Base-by-base conservation (phyloP, 192 early-diverging fungal species). In the Mycoemilia scoparia region DNA sequence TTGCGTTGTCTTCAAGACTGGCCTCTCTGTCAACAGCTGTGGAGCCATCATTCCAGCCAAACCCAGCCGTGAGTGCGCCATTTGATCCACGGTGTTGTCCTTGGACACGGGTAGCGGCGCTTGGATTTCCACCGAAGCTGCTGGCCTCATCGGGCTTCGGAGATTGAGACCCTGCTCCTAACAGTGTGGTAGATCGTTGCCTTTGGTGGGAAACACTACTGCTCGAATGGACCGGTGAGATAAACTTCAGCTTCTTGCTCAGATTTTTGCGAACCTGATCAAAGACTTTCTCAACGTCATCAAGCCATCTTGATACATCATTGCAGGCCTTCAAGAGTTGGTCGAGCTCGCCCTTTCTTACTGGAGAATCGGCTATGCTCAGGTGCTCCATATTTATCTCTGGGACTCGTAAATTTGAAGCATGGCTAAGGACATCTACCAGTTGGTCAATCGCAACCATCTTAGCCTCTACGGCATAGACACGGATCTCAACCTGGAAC, bases 381-480 rank as follows among this genome's bases (percentile, higher is more conserved):
- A n/a, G n/a, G n/a, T n/a, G n/a, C n/a, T n/a, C n/a, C n/a, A n/a
- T n/a, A n/a, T n/a, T n/a, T n/a, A n/a, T n/a, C n/a, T n/a, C n/a
- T n/a, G n/a, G n/a, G n/a, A n/a, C n/a, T n/a, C n/a, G n/a, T n/a
- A n/a, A n/a, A n/a, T n/a, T n/a, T 11, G 34, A 20, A n/a, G 17
- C 21, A 19, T 36, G n/a, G 3, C 34, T n/a, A 19, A 15, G 34
- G 14, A 23, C 24, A 3, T 13, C 14, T 23, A 6, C n/a, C 24
- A 66, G 48, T 39, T 60, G 51, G 20, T 46, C 39, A 34, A 59
- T 26, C 33, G 57, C 63, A 34, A 49, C 33, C 8, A 66, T 47
- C 52, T 66, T 66, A 2, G 47, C 34, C 15, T 66, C 63, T 28
- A 66, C 51, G 12, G 63, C 63, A n/a, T 43, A 32, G 18, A 66